These are phyloP conservation scores for Raphidocelis subcapitata DNA, from an alignment of 139 green algal species.

Conservation along the genomic window DNA sequence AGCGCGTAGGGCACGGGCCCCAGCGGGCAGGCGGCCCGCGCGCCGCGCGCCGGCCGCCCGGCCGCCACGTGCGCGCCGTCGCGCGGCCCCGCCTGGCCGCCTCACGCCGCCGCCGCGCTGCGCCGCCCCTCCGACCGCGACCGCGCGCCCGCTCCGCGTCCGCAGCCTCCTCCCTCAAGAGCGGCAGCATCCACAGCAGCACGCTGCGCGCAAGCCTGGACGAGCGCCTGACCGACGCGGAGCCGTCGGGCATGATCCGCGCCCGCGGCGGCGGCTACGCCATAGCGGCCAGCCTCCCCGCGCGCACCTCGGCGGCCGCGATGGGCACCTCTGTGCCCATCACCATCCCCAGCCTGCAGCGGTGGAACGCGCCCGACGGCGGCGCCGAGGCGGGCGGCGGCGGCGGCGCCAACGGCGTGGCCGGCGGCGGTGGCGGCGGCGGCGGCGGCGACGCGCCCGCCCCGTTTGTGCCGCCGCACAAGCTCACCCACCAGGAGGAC, in stretches of 20 bases:
- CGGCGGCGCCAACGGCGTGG: background rate
- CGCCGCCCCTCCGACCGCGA: background rate
- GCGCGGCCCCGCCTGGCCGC: background rate
- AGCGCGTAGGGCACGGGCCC: background rate
- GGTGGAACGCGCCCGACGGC: background rate
- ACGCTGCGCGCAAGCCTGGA: slow-evolving; percentile 10
- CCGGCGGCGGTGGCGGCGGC: background rate
- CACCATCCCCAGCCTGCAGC: slow-evolving; percentile 24
- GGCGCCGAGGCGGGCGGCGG: background rate
- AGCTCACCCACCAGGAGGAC: slow-evolving; percentile 31
- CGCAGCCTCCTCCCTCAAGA: slow-evolving; percentile 9
- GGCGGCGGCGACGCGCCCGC: slow-evolving; percentile 5
- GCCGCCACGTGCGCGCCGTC: background rate
- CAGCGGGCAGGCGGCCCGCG: background rate
- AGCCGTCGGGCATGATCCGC: background rate
- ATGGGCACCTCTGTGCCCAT: slow-evolving; percentile 30
- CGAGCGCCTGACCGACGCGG: background rate
- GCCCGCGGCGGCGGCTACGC: slow-evolving; percentile 1
- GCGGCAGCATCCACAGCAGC: slow-evolving; percentile 24
- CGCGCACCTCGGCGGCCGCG: background rate
- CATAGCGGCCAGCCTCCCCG: background rate
- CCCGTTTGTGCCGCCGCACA: slow-evolving; percentile 40
- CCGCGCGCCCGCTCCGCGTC: background rate
- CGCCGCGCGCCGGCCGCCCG: background rate
- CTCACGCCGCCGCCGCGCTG: background rate